Percentiles rank a stretch among this genome's conserved stretches.
These are phyloP conservation scores for Aspergillus aculeatus DNA, from an alignment of 2,329 filamentous ascomycete species.

Conservation along the genomic window DNA sequence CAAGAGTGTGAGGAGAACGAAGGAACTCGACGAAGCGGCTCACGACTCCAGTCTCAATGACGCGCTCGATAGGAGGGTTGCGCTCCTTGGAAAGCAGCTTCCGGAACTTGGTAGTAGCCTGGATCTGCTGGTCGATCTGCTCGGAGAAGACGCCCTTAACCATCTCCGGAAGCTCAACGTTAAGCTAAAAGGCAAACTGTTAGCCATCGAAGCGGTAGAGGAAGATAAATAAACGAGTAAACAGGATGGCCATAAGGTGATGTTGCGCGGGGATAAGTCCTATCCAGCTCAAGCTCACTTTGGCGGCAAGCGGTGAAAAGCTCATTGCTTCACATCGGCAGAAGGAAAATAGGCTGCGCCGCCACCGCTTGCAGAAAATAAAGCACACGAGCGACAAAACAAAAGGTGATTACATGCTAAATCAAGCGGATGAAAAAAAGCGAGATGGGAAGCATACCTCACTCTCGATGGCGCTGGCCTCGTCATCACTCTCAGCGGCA, in stretches of 20 bases:
- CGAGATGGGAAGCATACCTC: slow-evolving; percentile 66
- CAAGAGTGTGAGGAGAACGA: slow-evolving; percentile 92
- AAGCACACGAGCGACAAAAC: background rate
- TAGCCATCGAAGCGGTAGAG: slow-evolving; percentile 18
- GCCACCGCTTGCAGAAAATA: background rate
- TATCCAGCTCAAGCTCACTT: background rate
- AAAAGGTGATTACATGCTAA: slow-evolving; percentile 1
- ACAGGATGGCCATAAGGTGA: background rate
- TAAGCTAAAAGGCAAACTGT: slow-evolving; percentile 62
- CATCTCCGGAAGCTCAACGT: slow-evolving; percentile 98
- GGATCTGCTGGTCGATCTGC: slow-evolving; percentile 95
- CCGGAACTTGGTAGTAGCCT: slow-evolving; percentile 96
- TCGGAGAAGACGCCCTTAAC: slow-evolving; percentile 97
- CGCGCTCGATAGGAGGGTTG: slow-evolving; percentile 97
- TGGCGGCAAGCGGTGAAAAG: slow-evolving; percentile 33
- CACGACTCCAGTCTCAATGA: slow-evolving; percentile 98
- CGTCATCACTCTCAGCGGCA: slow-evolving; percentile 96
- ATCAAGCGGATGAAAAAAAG: slow-evolving; percentile 17
- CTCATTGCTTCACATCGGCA: slow-evolving; percentile 22
- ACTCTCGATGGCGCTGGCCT: slow-evolving; percentile 88
- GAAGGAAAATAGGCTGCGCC: slow-evolving; percentile 26
- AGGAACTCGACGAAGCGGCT: slow-evolving; percentile 98
- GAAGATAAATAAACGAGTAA: background rate
- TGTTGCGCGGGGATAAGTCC: slow-evolving; percentile 4
- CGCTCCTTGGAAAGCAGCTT: slow-evolving; percentile 98